phyloP scores from a whole-genome alignment of 2,329 filamentous ascomycete species.

The Ascocoryne sarcoides region DNA sequence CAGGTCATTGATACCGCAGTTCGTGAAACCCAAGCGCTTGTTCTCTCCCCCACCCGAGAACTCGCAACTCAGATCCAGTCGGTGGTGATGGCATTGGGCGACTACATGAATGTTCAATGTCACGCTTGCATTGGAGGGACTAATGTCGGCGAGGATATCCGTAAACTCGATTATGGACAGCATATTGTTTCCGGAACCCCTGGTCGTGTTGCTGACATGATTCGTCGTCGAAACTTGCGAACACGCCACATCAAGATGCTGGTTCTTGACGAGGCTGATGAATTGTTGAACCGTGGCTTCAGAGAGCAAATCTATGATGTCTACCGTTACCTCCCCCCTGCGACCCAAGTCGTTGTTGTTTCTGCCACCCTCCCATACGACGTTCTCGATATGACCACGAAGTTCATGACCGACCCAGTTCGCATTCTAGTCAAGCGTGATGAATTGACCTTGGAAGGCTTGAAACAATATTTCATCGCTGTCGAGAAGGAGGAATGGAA shows the following conservation, averaged over 20 bases:
- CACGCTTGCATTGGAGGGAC: conserved; percentile 98
- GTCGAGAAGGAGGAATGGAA: conserved; percentile 85
- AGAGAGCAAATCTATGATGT: conserved; percentile 99
- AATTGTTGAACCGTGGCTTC: conserved; percentile 86
- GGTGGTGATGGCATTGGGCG: conserved; percentile 95
- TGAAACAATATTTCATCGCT: conserved; percentile 99
- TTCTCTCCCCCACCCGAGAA: conserved; percentile 92
- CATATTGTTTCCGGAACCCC: conserved; percentile 97
- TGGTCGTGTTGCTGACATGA: conserved; percentile 88
- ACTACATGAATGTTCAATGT: conserved; percentile 99
- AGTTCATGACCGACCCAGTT: conserved; percentile 98
- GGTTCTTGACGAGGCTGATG: conserved; percentile 68
- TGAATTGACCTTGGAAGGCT: conserved; percentile 90
- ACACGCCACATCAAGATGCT: conserved; percentile 73
- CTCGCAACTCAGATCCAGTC: conserved; percentile 97
- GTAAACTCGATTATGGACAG: conserved; percentile 94
- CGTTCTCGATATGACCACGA: conserved; percentile 97
- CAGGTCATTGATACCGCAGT: conserved; percentile 93
- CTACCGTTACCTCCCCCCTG: conserved; percentile 90
- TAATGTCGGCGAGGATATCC: conserved; percentile 95
- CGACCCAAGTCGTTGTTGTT: conserved; percentile 96
- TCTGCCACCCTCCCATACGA: conserved; percentile 96
- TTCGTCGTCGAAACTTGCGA: conserved; percentile 62
- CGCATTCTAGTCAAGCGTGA: conserved; percentile 97
- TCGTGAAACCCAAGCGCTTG: conserved; percentile 85